Conservation (phyloP, 176 grass and related monocot genomes). For the Triticum monococcum region DNA sequence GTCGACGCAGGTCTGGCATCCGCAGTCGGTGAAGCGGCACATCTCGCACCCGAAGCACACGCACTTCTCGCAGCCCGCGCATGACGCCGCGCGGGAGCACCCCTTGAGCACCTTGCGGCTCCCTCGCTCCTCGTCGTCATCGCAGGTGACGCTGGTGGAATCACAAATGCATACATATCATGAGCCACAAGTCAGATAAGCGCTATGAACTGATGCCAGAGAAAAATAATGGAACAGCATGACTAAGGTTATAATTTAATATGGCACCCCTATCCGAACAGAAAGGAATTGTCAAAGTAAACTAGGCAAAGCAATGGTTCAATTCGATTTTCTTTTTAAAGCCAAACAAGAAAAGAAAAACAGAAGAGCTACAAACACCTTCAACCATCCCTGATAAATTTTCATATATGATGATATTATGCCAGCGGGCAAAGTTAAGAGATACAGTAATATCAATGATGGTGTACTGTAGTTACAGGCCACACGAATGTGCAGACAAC, state of each 20-base stretch:
- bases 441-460: background rate
- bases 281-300: background rate
- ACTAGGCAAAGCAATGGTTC: background rate
- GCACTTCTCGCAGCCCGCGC: slow-evolving; percentile 81
- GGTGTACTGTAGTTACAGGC: background rate
- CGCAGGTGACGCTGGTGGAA: slow-evolving; percentile 54
- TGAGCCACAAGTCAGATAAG: background rate
- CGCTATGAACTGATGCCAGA: background rate
- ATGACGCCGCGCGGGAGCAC: slow-evolving; percentile 64
- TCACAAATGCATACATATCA: background rate
- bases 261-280: no score
- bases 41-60: slow-evolving; percentile 91
- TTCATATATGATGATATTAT: background rate
- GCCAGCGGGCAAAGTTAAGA: background rate
- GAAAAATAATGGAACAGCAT: background rate
- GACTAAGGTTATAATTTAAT: no score
- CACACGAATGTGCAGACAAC: slow-evolving; percentile 9
- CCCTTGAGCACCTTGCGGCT: slow-evolving; percentile 87
- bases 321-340: no score
- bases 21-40: slow-evolving; percentile 90
- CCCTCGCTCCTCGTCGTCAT: slow-evolving; percentile 84
- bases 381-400: background rate
- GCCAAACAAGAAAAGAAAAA: background rate
- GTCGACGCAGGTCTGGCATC: slow-evolving; percentile 87
- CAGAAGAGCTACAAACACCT: background rate